Conservation (phyloP, 164 flowering plant species). For the Aristolochia contorta region DNA sequence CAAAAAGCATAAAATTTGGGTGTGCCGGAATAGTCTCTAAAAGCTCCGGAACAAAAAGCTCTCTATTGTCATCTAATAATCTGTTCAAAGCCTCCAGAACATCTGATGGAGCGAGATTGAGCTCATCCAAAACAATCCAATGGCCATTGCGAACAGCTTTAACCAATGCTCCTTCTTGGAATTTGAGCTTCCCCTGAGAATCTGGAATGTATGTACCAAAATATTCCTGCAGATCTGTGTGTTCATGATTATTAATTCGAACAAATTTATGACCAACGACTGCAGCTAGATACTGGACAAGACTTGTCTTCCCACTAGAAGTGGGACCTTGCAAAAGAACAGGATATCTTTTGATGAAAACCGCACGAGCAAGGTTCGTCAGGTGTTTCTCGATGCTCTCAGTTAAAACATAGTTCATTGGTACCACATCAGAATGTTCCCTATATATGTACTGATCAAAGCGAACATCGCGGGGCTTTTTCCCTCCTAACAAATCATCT, state of each 20-base stretch:
- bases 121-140: conserved; percentile 98
- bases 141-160: conserved; percentile 81
- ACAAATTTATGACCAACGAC: conserved; percentile 79
- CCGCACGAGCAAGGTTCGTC: conserved; percentile 61
- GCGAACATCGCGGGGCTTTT: conserved; percentile 25
- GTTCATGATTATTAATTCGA: conserved; percentile 94
- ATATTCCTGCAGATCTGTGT: conserved; percentile 94
- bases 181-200: conserved; percentile 69
- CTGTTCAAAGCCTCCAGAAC: conserved; percentile 93
- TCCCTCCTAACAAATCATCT: conserved; percentile 31
- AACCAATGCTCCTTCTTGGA: conserved; percentile 86
- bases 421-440: not conserved
- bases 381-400: conserved; percentile 62
- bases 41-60: conserved; percentile 86
- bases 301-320: conserved; percentile 98
- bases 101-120: conserved; percentile 95
- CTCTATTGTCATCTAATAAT: conserved; percentile 89
- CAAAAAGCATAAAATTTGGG: conserved; percentile 95
- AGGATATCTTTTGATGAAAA: conserved; percentile 70
- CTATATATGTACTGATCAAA: conserved; percentile 16
- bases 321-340: conserved; percentile 98
- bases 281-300: conserved; percentile 84
- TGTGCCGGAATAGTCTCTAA: conserved; percentile 68
- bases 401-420: conserved; percentile 52
- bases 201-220: conserved; percentile 83